Percentiles rank a stretch among this genome's conserved stretches.
Evolutionary conservation across 2,329 filamentous ascomycete species (phyloP).

Genomic region (Ceratocystis lukuohia): DNA sequence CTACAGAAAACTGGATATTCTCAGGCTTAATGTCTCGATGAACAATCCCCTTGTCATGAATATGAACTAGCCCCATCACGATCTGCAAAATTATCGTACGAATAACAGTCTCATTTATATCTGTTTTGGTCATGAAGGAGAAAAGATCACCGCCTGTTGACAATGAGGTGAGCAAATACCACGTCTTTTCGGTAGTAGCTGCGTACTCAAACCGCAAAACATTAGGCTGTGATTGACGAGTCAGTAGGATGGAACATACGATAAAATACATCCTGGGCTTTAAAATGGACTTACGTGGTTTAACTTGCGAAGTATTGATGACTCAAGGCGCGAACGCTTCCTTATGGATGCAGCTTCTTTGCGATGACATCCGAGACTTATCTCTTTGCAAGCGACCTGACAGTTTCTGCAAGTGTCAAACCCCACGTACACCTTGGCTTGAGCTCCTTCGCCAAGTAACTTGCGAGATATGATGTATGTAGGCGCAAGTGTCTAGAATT

Average conservation of each 20-base stretch:
- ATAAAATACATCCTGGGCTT: background rate
- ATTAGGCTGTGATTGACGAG: conserved; percentile 11
- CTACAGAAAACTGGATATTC: conserved; percentile 38
- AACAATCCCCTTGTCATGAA: conserved; percentile 37
- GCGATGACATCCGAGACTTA: background rate
- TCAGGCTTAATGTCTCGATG: conserved; percentile 44
- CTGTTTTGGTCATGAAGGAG: conserved; percentile 30
- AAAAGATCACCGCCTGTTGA: conserved; percentile 42
- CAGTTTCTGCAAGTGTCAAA: conserved; percentile 37
- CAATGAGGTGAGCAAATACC: conserved; percentile 44
- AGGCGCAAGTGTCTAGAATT: conserved; percentile 26
- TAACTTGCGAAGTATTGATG: conserved; percentile 38
- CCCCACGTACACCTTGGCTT: conserved; percentile 29
- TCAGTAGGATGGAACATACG: background rate
- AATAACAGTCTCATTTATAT: conserved; percentile 11
- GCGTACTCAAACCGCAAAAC: conserved; percentile 12
- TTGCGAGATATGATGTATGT: conserved; percentile 27
- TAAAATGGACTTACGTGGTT: conserved; percentile 35
- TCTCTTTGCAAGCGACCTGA: conserved; percentile 54
- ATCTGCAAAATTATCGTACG: conserved; percentile 35
- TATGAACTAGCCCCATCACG: conserved; percentile 33
- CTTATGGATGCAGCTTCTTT: conserved; percentile 27
- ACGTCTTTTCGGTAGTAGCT: background rate
- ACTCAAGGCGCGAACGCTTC: conserved; percentile 29
- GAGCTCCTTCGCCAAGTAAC: conserved; percentile 29